phyloP scores from a whole-genome alignment of 495 filamentous ascomycete genomes.

The Glonium stellatum region DNA sequence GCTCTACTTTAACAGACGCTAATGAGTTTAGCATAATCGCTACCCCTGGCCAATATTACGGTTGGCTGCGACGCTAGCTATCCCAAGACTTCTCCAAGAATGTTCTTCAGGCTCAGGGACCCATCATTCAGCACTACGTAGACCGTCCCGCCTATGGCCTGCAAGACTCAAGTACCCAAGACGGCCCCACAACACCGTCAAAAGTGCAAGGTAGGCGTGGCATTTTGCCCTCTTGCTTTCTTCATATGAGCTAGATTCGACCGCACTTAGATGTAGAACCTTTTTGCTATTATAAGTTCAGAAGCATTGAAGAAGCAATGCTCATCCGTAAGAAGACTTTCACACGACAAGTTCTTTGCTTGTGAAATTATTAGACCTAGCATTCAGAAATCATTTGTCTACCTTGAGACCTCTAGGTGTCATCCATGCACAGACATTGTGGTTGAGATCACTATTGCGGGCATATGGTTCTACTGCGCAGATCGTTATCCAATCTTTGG shows the following conservation, averaged over 20 bases:
- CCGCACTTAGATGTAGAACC: too few species aligned
- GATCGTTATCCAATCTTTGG: background rate
- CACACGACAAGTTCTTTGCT: background rate
- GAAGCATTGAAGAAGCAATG: background rate
- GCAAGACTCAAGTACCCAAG: background rate
- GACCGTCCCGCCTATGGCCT: background rate
- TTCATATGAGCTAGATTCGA: background rate
- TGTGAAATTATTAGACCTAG: constrained; percentile 54
- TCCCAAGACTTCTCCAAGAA: constrained; percentile 15
- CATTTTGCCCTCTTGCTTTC: background rate
- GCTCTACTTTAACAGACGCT: background rate
- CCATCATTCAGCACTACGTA: constrained; percentile 3
- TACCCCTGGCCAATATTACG: background rate
- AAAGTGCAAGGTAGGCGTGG: background rate
- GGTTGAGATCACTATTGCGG: constrained; percentile 13
- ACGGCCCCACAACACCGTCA: background rate
- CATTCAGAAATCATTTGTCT: constrained; percentile 47
- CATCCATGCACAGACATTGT: constrained; percentile 33
- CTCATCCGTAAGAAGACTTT: background rate
- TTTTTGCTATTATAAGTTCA: background rate
- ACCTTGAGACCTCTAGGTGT: constrained; percentile 38
- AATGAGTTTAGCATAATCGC: background rate
- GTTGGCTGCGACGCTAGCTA: constrained; percentile 2
- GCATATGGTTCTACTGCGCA: background rate
- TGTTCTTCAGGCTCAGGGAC: constrained; percentile 8